Conservation (phyloP, 2,329 filamentous ascomycete species). For the Ustilaginoidea virens region DNA sequence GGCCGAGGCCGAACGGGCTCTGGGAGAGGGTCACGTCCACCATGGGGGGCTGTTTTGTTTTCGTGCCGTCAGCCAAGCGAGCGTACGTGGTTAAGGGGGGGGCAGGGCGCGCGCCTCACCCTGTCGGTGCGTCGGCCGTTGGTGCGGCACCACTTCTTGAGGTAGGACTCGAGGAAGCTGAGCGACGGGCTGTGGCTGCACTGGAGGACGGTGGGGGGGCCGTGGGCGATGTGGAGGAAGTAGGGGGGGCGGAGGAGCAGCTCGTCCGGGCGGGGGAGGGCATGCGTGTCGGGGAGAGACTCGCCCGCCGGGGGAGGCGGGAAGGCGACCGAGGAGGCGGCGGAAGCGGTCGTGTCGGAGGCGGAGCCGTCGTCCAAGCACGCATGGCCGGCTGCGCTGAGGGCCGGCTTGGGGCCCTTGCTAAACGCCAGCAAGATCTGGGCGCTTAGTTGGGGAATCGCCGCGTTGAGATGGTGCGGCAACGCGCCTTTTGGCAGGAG, state of each 20-base stretch:
- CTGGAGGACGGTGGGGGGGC: conserved; percentile 23
- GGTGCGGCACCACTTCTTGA: conserved; percentile 29
- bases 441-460: no score
- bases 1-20: conserved; percentile 27
- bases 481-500: no score
- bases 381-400: no score
- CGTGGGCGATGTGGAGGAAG: conserved; percentile 23
- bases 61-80: not conserved
- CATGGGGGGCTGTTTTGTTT: conserved; percentile 20
- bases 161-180: conserved; percentile 27
- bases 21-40: conserved; percentile 26
- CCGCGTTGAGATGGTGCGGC: no score
- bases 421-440: no score
- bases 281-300: no score
- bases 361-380: no score
- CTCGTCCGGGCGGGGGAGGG: conserved; percentile 32
- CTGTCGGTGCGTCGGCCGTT: conserved; percentile 23
- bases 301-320: no score
- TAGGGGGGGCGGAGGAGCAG: conserved; percentile 31
- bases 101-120: conserved; percentile 11
- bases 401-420: no score
- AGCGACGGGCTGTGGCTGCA: conserved; percentile 31
- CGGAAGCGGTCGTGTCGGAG: no score
- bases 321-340: no score
- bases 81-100: not conserved